phyloP scores from a whole-genome alignment of 345 rosid genomes.

The Acer negundo region DNA sequence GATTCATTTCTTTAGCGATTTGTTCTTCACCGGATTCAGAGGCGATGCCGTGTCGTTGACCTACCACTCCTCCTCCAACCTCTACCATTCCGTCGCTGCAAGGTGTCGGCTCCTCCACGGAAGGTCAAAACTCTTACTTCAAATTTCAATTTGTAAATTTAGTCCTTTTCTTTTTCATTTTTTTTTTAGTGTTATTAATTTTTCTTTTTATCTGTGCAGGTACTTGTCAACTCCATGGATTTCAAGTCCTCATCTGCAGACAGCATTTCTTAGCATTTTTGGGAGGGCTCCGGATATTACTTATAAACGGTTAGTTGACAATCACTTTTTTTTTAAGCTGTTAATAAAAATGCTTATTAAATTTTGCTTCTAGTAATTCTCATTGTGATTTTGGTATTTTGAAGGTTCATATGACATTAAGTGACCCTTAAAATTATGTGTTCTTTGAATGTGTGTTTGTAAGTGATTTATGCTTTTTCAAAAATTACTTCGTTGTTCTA shows the following conservation, averaged over 20 bases:
- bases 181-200: not conserved
- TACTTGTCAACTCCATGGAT: constrained; percentile 48
- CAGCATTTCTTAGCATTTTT: constrained; percentile 34
- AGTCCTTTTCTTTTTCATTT: not conserved
- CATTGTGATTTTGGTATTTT: not conserved
- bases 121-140: constrained; percentile 25
- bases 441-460: too few relatives aligned
- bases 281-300: constrained; percentile 36
- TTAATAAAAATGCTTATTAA: too few relatives aligned
- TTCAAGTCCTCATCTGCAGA: constrained; percentile 49
- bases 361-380: not conserved
- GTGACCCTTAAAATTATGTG: too few relatives aligned
- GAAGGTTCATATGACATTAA: too few relatives aligned
- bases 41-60: constrained; percentile 36
- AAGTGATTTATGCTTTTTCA: too few relatives aligned
- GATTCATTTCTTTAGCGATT: constrained; percentile 38
- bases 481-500: too few relatives aligned
- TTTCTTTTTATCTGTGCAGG: constrained; percentile 20
- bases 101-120: constrained; percentile 36
- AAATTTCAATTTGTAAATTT: not conserved
- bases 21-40: constrained; percentile 31
- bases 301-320: constrained; percentile 31
- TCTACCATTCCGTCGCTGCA: constrained; percentile 40
- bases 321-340: not conserved
- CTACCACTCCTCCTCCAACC: constrained; percentile 31